Conservation (phyloP, 129 eudicot species). For the Tagetes erecta region DNA sequence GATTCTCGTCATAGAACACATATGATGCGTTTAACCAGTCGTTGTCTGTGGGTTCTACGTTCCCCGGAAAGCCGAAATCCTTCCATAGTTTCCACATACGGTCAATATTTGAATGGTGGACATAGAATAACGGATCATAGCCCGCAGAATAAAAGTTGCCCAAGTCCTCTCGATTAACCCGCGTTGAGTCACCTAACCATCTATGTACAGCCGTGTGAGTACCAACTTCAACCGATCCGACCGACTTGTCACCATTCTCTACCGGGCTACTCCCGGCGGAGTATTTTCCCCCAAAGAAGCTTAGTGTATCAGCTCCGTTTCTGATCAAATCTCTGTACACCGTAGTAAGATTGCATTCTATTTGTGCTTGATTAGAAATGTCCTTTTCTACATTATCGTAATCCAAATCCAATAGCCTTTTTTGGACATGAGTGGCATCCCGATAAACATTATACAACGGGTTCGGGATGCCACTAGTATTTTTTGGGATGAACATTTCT, state of each 20-base stretch:
- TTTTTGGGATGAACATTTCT: background rate
- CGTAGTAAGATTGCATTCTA: slow-evolving; percentile 14
- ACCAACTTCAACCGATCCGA: slow-evolving; percentile 34
- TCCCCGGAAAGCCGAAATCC: slow-evolving; percentile 9
- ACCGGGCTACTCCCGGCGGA: slow-evolving; percentile 20
- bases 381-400: background rate
- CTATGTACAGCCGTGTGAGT: slow-evolving; percentile 31
- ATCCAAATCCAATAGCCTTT: slow-evolving; percentile 21
- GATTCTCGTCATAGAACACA: slow-evolving; percentile 54
- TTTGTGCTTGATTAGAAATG: background rate
- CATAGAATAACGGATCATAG: slow-evolving; percentile 45
- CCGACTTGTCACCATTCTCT: background rate
- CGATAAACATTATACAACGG: slow-evolving; percentile 26
- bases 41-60: slow-evolving; percentile 24
- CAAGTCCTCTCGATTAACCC: slow-evolving; percentile 39
- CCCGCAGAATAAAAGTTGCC: slow-evolving; percentile 50
- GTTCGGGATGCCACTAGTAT: background rate
- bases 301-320: background rate
- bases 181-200: slow-evolving; percentile 35
- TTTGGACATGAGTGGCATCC: slow-evolving; percentile 1
- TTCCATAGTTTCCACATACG: slow-evolving; percentile 44
- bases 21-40: slow-evolving; percentile 51
- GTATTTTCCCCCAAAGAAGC: slow-evolving; percentile 39
- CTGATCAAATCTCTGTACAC: slow-evolving; percentile 43
- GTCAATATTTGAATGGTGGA: slow-evolving; percentile 45